Evolutionary conservation across 108 stramenopile species (phyloP).

Genomic region (Pseudonitzschia multistriata): DNA sequence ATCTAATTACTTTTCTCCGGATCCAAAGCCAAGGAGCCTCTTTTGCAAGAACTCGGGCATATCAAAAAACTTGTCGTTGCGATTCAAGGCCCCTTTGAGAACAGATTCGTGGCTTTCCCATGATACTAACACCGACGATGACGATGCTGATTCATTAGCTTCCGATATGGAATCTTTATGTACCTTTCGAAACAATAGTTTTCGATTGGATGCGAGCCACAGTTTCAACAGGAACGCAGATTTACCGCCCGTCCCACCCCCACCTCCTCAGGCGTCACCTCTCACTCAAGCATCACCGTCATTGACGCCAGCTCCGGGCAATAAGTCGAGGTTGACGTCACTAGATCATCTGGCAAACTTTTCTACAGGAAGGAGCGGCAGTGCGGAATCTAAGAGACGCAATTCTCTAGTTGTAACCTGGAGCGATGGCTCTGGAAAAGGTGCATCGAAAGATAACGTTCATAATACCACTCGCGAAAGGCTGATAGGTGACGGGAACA

Average conservation of each 20-base stretch:
- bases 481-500: not conserved
- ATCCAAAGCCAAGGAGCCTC: conserved; percentile 5
- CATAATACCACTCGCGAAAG: not conserved
- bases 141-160: conserved; percentile 27
- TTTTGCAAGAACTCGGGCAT: not conserved
- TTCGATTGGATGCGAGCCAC: not conserved
- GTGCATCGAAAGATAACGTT: not conserved
- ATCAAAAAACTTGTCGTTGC: not conserved
- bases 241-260: conserved; percentile 1
- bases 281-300: not conserved
- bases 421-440: not conserved
- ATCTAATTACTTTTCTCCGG: conserved; percentile 6
- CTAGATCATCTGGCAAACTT: not conserved
- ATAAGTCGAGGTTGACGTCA: too few species aligned
- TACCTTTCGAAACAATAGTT: conserved; percentile 16
- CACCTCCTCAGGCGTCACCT: not conserved
- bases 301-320: not conserved
- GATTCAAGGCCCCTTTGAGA: not conserved
- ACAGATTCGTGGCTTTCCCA: conserved; percentile 4
- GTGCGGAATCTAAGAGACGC: not conserved
- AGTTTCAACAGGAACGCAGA: not conserved
- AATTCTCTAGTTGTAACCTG: not conserved
- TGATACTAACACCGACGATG: not conserved
- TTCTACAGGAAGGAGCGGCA: not conserved
- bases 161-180: conserved; percentile 29